phyloP scores from a whole-genome alignment of 495 filamentous ascomycete genomes.

The Penicillium psychrofluorescens region DNA sequence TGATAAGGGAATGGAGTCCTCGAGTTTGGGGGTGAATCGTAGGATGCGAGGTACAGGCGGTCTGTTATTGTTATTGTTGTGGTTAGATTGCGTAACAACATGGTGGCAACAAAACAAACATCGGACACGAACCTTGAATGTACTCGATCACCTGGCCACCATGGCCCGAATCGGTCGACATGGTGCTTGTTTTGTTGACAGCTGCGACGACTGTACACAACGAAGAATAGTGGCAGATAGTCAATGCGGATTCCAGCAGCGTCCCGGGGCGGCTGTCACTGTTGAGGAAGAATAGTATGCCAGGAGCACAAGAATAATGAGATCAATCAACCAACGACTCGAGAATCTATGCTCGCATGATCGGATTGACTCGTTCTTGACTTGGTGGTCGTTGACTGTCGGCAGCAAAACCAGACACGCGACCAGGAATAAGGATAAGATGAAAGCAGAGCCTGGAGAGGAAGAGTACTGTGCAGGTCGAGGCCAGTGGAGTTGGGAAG shows the following conservation, averaged over 20 bases:
- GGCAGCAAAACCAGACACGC: no score
- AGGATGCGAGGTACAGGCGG: slow-evolving; percentile 90
- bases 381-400: no score
- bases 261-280: background rate
- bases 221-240: slow-evolving; percentile 5
- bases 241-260: background rate
- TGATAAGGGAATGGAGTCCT: slow-evolving; percentile 85
- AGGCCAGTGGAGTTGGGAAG: slow-evolving; percentile 11
- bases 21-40: slow-evolving; percentile 70
- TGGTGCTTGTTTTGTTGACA: slow-evolving; percentile 12
- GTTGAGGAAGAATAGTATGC: background rate
- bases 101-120: background rate
- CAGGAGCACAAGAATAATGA: slow-evolving; percentile 3
- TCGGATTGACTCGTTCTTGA: slow-evolving; percentile 9
- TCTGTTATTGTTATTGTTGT: slow-evolving; percentile 44
- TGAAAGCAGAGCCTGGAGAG: slow-evolving; percentile 5
- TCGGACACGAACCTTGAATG: slow-evolving; percentile 54
- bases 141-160: slow-evolving; percentile 74
- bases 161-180: slow-evolving; percentile 37
- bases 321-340: slow-evolving; percentile 3
- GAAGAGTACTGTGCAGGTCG: slow-evolving; percentile 7
- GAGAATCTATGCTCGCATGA: slow-evolving; percentile 16
- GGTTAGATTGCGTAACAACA: slow-evolving; percentile 7
- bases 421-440: background rate
- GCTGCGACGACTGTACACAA: slow-evolving; percentile 4